phyloP scores from a whole-genome alignment of 2,329 filamentous ascomycete species.

The Calonectria hongkongensis region DNA sequence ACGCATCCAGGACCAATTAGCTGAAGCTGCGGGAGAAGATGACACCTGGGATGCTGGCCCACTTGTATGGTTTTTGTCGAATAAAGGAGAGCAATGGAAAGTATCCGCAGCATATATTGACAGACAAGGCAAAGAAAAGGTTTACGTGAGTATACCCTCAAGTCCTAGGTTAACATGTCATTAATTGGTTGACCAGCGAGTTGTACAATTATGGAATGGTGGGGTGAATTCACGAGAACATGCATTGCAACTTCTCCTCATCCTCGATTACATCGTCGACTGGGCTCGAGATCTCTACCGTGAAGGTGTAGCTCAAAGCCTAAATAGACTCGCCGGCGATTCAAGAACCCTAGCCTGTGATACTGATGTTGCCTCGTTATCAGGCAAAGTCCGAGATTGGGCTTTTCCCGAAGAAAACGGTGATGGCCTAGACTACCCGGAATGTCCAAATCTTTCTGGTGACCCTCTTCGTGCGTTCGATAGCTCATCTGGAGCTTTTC shows the following conservation, averaged over 20 bases:
- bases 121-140: background rate
- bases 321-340: conserved; percentile 3
- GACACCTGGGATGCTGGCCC: conserved; percentile 21
- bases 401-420: background rate
- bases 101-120: conserved; percentile 21
- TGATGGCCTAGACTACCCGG: background rate
- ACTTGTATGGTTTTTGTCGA: conserved; percentile 27
- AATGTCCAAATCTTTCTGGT: background rate
- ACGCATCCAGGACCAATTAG: conserved; percentile 33
- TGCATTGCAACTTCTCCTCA: conserved; percentile 46
- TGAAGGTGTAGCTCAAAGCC: conserved; percentile 36
- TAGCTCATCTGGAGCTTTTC: conserved; percentile 5
- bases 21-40: conserved; percentile 13
- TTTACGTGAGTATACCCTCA: background rate
- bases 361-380: conserved; percentile 8
- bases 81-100: conserved; percentile 22
- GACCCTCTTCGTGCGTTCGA: conserved; percentile 24
- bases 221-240: conserved; percentile 35
- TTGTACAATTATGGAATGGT: conserved; percentile 39
- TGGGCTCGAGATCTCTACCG: conserved; percentile 49
- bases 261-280: conserved; percentile 50
- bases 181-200: background rate
- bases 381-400: conserved; percentile 12
- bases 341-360: conserved; percentile 14
- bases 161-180: background rate